A percentile compares a stretch with the other conserved stretches of the same genome.
phyloP scores from a whole-genome alignment of 2,329 filamentous ascomycete genomes.

The Clonostachys chloroleuca region DNA sequence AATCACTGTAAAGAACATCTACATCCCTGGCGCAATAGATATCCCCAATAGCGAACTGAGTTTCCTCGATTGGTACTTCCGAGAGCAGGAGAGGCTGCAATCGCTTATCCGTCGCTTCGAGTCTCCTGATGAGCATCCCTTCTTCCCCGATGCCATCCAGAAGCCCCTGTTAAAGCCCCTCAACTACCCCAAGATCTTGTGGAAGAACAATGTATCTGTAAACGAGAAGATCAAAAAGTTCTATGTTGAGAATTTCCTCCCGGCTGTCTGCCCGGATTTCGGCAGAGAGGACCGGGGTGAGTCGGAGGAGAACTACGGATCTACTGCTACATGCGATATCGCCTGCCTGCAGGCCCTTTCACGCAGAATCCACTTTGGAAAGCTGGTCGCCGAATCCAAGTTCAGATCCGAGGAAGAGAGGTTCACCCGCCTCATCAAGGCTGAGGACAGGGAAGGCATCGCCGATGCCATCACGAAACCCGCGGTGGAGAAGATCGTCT shows the following conservation, averaged over 20 bases:
- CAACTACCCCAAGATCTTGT: conserved; percentile 82
- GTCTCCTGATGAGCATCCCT: conserved; percentile 94
- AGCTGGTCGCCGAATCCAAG: conserved; percentile 96
- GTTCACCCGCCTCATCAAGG: conserved; percentile 80
- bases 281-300: conserved; percentile 78
- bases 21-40: conserved; percentile 71
- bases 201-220: conserved; percentile 85
- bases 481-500: conserved; percentile 84
- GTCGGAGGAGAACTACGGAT: conserved; percentile 91
- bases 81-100: conserved; percentile 85
- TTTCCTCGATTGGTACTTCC: conserved; percentile 92
- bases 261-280: conserved; percentile 74
- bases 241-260: conserved; percentile 81
- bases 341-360: conserved; percentile 85
- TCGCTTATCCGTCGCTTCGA: conserved; percentile 93
- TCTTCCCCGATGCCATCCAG: conserved; percentile 81
- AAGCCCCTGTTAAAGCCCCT: conserved; percentile 82
- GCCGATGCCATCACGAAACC: conserved; percentile 86
- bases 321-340: conserved; percentile 86
- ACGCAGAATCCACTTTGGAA: conserved; percentile 92
- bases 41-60: conserved; percentile 71
- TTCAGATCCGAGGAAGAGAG: conserved; percentile 77
- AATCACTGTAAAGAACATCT: conserved; percentile 58
- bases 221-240: conserved; percentile 82
- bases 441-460: conserved; percentile 74